These are phyloP conservation scores for Penicillium argentinense DNA, from an alignment of 495 filamentous ascomycete genomes.

Conservation along the genomic window DNA sequence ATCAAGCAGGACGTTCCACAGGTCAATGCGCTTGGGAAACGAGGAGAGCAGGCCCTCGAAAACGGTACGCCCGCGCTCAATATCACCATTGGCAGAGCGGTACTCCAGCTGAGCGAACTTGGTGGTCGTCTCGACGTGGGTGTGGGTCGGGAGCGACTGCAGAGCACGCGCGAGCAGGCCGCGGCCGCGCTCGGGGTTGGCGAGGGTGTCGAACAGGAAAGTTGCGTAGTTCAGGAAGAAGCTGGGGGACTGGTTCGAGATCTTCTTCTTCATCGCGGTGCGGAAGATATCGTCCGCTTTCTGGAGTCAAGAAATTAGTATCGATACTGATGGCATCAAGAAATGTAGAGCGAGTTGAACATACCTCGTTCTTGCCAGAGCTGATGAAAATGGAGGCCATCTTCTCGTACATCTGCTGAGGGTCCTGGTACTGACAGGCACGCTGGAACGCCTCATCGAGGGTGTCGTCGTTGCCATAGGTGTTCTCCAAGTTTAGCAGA, in stretches of 20 bases:
- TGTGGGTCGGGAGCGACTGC: constrained; percentile 71
- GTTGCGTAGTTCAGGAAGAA: constrained; percentile 94
- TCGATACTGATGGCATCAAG: no score
- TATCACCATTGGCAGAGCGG: constrained; percentile 74
- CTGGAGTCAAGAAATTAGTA: constrained; percentile 39
- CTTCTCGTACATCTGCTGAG: constrained; percentile 84
- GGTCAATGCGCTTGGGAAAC: constrained; percentile 83
- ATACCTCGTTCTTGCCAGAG: constrained; percentile 70
- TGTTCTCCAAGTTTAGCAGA: constrained; percentile 88
- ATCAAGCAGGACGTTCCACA: constrained; percentile 90
- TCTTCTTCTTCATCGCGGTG: constrained; percentile 81
- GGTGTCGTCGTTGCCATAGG: constrained; percentile 82
- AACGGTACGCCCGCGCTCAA: constrained; percentile 89
- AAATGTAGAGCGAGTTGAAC: no score
- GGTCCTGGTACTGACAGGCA: constrained; percentile 91
- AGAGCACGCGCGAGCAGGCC: constrained; percentile 80
- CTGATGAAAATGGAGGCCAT: constrained; percentile 93
- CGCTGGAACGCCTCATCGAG: constrained; percentile 86
- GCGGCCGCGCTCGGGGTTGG: constrained; percentile 70
- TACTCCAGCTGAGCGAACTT: constrained; percentile 93
- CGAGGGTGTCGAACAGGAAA: constrained; percentile 74
- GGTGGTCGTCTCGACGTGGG: constrained; percentile 74
- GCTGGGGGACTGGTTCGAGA: constrained; percentile 62
- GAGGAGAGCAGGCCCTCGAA: constrained; percentile 84
- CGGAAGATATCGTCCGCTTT: constrained; percentile 91